Conservation (phyloP, 805 yeast genomes). For the Monosporozyma siamensis region DNA sequence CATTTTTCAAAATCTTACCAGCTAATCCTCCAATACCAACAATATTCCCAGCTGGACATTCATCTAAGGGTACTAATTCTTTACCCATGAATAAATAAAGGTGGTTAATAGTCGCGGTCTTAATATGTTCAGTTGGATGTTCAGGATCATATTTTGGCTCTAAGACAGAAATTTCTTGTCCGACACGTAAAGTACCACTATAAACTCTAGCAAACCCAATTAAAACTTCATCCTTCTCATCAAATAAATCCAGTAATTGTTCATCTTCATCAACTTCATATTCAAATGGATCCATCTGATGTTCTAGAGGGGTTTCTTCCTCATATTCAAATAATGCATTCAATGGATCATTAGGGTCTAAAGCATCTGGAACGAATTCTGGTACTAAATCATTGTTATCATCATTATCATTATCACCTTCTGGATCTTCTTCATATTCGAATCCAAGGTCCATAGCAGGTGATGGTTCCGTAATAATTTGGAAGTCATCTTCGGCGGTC, state of each 20-base stretch:
- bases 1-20: conserved; percentile 73
- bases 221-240: conserved; percentile 50
- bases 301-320: conserved; percentile 46
- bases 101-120: conserved; percentile 53
- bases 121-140: conserved; percentile 44
- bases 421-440: conserved; percentile 13
- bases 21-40: conserved; percentile 91
- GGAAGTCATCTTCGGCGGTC: conserved; percentile 10
- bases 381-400: conserved; percentile 16
- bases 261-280: conserved; percentile 37
- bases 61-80: conserved; percentile 65
- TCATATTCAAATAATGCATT: conserved; percentile 37
- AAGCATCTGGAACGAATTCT: conserved; percentile 22
- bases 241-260: conserved; percentile 32
- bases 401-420: conserved; percentile 12
- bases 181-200: conserved; percentile 71
- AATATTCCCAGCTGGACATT: conserved; percentile 90
- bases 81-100: conserved; percentile 86
- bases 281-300: conserved; percentile 1
- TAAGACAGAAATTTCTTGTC: conserved; percentile 64
- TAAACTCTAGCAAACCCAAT: conserved; percentile 85
- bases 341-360: conserved; percentile 33
- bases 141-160: conserved; percentile 83
- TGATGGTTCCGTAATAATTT: conserved; percentile 19
- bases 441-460: conserved; percentile 23